Conservation (phyloP, 345 rosid species). For the Pseudoturritis turrita region DNA sequence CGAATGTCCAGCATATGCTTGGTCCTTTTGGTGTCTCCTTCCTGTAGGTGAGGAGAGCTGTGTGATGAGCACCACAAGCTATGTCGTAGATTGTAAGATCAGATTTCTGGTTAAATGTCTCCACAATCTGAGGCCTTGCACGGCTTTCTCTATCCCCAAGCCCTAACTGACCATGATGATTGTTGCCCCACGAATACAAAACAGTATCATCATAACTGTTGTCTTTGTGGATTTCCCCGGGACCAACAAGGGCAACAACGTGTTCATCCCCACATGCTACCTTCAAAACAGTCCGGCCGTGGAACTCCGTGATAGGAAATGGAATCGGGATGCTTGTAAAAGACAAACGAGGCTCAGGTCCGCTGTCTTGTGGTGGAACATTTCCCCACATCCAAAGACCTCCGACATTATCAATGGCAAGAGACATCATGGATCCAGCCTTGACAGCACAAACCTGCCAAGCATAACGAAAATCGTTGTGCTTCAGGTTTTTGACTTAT, state of each 20-base stretch:
- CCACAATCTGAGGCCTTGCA: conserved; percentile 51
- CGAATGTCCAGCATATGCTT: conserved; percentile 82
- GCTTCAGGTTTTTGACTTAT: not conserved
- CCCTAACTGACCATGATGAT: conserved; percentile 78
- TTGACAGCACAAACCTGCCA: conserved; percentile 57
- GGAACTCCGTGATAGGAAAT: conserved; percentile 49
- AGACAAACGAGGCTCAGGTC: conserved; percentile 36
- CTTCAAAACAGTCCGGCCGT: conserved; percentile 72
- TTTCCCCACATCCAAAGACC: conserved; percentile 93
- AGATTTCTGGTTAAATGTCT: conserved; percentile 47
- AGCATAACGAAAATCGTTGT: not conserved
- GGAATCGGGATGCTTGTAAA: conserved; percentile 54
- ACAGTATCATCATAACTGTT: conserved; percentile 32
- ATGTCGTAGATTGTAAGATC: conserved; percentile 58
- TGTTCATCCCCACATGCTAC: conserved; percentile 95
- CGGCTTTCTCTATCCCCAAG: conserved; percentile 65
- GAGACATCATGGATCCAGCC: conserved; percentile 89
- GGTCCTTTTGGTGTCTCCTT: conserved; percentile 47
- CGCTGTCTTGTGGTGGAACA: conserved; percentile 49
- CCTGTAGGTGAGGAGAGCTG: conserved; percentile 63
- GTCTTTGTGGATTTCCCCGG: conserved; percentile 42
- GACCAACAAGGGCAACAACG: conserved; percentile 65
- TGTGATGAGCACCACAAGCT: conserved; percentile 87
- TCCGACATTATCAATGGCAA: conserved; percentile 77
- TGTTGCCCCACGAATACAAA: conserved; percentile 83